A percentile compares a stretch with the other conserved stretches of the same genome.
Evolutionary conservation across 2,329 filamentous ascomycete genomes (phyloP).

Genomic region (Xylaria sp.): DNA sequence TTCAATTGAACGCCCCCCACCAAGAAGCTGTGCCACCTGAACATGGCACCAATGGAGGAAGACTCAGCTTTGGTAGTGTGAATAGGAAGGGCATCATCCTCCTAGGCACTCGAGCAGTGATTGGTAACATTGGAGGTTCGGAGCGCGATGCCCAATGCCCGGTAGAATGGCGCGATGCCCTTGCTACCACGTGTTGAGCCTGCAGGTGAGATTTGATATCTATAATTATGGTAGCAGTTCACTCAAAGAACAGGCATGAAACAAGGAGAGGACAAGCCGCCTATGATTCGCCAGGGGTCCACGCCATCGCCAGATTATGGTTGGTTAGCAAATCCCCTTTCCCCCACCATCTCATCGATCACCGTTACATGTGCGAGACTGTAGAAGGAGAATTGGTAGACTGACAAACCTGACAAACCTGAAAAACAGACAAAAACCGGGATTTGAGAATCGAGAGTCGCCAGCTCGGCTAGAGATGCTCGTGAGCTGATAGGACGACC

Average conservation of each 20-base stretch:
- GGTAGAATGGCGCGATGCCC: constrained; percentile 14
- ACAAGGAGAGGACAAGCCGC: background rate
- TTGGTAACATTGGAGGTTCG: constrained; percentile 16
- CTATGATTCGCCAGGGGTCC: constrained; percentile 1
- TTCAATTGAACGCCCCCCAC: background rate
- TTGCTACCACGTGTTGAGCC: constrained; percentile 35
- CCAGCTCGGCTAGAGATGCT: constrained; percentile 2
- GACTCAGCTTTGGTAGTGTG: constrained; percentile 10
- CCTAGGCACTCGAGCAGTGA: background rate
- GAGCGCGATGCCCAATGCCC: constrained; percentile 10
- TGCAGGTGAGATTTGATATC: constrained; percentile 24
- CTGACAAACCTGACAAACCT: background rate
- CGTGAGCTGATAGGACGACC: constrained; percentile 4
- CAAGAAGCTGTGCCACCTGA: background rate
- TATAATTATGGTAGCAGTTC: background rate
- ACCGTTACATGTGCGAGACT: constrained; percentile 11
- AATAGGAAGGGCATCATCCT: constrained; percentile 3
- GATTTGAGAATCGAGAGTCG: background rate
- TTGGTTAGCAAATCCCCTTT: background rate
- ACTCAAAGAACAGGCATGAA: background rate
- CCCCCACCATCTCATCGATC: background rate
- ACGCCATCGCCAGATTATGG: background rate
- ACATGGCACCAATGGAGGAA: background rate
- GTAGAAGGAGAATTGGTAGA: constrained; percentile 4
- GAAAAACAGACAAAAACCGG: background rate